Evolutionary conservation across 1,284 basidiomycete genomes (phyloP), one percentile per base, ranked within the genome.

Genomic region (Leccinum fallax): DNA sequence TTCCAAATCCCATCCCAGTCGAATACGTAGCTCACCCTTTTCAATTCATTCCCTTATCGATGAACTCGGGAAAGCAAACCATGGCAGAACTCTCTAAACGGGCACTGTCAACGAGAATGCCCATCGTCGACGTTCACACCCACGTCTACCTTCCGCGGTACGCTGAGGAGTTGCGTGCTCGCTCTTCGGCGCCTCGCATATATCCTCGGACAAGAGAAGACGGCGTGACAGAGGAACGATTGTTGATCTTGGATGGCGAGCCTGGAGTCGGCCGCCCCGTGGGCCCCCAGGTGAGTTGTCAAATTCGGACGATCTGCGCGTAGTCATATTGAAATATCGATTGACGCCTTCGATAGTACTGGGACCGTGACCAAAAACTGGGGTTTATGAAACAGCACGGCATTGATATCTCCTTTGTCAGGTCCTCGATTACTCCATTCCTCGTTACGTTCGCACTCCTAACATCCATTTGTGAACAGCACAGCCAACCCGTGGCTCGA

Each of bases 401-500:
- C 19, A 89, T 88, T 52, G 82, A 87, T 68, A 73, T 85, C 58
- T 86, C 85, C 8, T 76, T 86, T 49, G 81, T 86, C 61, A 85
- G 83, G 83, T 84, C 58, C 36, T 61, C 24, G 64, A 36, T 16
- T 3, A 19, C 21, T 57, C 46, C 13, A 21, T 60, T 51, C 40
- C 59, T 40, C 34, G 8, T 57, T 49, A 43, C 30, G 55, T 58
- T 61, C 56, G 26, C 55, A 26, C 16, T 63, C 53, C 66, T 66
- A 55, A 65, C 55, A 36, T 57, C 13, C 30, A 9, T 53, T 61
- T 51, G 15, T 32, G 57, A 61, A 62, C 63, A 86, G 92, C 73
- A 83, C 89, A 15, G 93, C 93, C 30, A 94, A 95, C 70, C 93
- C 93, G 13, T 95, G 93, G 93, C 82, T 95, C 26, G 93, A 95